These are phyloP conservation scores for Blastosporella zonata DNA, from an alignment of 1,284 basidiomycete species.

Conservation along the genomic window DNA sequence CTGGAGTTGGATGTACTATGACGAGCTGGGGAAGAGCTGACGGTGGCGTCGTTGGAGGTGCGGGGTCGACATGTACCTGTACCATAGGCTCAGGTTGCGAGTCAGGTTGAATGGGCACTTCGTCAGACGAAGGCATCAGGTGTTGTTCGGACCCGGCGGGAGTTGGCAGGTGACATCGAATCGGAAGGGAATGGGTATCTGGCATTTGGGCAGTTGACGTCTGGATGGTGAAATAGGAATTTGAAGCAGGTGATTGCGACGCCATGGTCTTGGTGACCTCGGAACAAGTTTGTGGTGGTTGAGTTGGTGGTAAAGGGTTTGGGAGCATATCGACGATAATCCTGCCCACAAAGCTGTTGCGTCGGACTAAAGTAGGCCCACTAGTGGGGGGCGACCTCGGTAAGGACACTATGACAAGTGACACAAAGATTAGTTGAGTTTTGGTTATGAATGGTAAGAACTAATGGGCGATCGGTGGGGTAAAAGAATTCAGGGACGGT, in stretches of 20 bases:
- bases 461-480: neutral
- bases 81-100: neutral
- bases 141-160: constrained; percentile 10
- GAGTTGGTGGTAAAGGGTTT: constrained; percentile 10
- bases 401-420: neutral
- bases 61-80: constrained; percentile 10
- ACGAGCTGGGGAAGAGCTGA: constrained; percentile 44
- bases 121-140: constrained; percentile 1
- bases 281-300: neutral
- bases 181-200: neutral
- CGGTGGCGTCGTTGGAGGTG: constrained; percentile 11
- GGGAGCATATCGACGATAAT: constrained; percentile 23
- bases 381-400: neutral
- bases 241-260: constrained; percentile 1
- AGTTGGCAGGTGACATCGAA: constrained; percentile 14
- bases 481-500: neutral
- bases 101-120: neutral
- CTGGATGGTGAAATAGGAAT: constrained; percentile 4
- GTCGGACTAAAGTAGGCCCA: constrained; percentile 2
- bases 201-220: neutral
- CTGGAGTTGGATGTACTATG: constrained; percentile 53
- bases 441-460: constrained; percentile 3
- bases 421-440: constrained; percentile 1
- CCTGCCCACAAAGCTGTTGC: constrained; percentile 15
- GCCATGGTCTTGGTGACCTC: neutral